Percentiles rank a stretch among this genome's conserved stretches.
Conservation (phyloP, 2,329 filamentous ascomycete species). For the Botrytis deweyae region DNA sequence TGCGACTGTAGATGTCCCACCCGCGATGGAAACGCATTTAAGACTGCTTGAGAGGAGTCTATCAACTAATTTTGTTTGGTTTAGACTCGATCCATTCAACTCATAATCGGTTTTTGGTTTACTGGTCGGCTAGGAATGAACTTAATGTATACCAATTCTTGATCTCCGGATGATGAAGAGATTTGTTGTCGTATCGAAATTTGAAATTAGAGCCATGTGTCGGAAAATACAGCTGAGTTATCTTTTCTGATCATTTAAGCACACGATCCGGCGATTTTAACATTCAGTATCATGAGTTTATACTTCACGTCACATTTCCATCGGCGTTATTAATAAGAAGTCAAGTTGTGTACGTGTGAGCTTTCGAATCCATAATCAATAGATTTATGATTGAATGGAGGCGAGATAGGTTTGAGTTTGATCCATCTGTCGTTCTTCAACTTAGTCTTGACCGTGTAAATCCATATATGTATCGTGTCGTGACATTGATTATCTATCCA, state of each 20-base stretch:
- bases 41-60: not conserved
- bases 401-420: not conserved
- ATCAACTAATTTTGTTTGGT: not conserved
- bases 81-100: not conserved
- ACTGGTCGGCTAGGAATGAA: too few species aligned
- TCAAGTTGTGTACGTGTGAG: not conserved
- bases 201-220: too few species aligned
- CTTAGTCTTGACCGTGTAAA: not conserved
- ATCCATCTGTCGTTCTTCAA: not conserved
- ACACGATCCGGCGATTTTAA: too few species aligned
- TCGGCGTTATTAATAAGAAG: not conserved
- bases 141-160: too few species aligned
- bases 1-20: not conserved
- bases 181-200: too few species aligned
- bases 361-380: not conserved
- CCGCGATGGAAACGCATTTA: not conserved
- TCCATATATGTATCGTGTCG: too few species aligned
- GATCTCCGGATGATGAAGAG: too few species aligned
- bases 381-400: not conserved
- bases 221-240: too few species aligned
- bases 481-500: too few species aligned
- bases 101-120: not conserved
- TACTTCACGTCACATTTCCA: not conserved
- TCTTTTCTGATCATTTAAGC: too few species aligned
- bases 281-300: not conserved